Evolutionary conservation across 192 early-diverging fungal species (phyloP).

Genomic region (Powellomyces hirtus): DNA sequence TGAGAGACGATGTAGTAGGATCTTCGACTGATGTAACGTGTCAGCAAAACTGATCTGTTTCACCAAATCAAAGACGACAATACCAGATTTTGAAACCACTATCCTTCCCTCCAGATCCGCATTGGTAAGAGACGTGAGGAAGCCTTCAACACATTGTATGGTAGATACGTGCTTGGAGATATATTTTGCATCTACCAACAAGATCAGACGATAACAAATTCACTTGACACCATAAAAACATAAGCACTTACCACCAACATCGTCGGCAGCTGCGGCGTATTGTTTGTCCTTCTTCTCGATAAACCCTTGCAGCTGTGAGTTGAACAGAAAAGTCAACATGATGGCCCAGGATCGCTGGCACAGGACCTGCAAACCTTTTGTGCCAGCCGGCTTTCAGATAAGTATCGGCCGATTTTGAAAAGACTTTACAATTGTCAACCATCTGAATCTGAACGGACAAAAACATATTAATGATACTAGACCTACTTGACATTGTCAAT

Average conservation of each 20-base stretch:
- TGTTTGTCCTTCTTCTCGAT: too few relatives aligned
- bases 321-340: background rate
- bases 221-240: too few relatives aligned
- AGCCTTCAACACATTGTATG: constrained; percentile 30
- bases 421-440: too few relatives aligned
- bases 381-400: constrained; percentile 68
- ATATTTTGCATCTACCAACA: background rate
- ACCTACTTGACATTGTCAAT: constrained; percentile 66
- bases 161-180: constrained; percentile 31
- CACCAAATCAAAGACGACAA: too few relatives aligned
- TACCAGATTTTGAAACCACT: constrained; percentile 36
- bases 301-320: constrained; percentile 52
- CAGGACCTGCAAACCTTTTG: constrained; percentile 45
- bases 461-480: too few relatives aligned
- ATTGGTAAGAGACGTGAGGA: constrained; percentile 38
- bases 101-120: constrained; percentile 72
- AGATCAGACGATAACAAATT: background rate
- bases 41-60: too few relatives aligned
- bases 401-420: constrained; percentile 70
- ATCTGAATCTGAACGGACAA: too few relatives aligned
- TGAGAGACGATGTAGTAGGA: constrained; percentile 43
- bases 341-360: too few relatives aligned
- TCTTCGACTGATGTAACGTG: constrained; percentile 3
- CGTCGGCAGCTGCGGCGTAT: too few relatives aligned
- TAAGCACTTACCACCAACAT: too few relatives aligned